phyloP scores from a whole-genome alignment of 495 filamentous ascomycete species.

The Neurospora sp. region DNA sequence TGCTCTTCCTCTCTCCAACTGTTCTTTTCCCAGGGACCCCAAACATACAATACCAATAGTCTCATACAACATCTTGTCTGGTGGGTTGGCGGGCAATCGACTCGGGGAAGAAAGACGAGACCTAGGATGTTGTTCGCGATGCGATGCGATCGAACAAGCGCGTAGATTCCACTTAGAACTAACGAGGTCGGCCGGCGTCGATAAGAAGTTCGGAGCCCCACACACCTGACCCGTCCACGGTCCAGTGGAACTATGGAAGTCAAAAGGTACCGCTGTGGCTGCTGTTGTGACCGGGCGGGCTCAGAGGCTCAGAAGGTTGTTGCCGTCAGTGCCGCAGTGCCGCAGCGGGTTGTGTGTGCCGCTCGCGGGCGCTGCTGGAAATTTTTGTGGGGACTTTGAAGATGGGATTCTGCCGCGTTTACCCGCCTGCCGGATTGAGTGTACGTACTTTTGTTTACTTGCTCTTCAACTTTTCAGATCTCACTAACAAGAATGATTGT shows the following conservation, averaged over 20 bases:
- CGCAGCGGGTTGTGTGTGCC: neutral
- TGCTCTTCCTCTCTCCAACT: no score
- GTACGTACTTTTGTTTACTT: neutral
- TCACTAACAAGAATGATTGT: neutral
- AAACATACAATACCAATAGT: slow-evolving; percentile 79
- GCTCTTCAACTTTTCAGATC: neutral
- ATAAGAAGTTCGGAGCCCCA: neutral
- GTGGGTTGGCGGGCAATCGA: neutral
- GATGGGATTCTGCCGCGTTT: neutral
- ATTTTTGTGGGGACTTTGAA: neutral
- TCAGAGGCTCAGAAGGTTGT: neutral
- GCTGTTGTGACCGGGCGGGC: neutral
- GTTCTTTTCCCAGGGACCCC: no score
- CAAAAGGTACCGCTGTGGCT: neutral
- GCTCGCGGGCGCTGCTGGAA: neutral
- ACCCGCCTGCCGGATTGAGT: neutral
- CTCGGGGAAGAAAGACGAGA: neutral
- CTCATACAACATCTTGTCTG: slow-evolving; percentile 81
- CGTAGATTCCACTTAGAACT: neutral
- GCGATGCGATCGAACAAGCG: neutral
- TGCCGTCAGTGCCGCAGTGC: neutral
- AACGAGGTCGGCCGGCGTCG: neutral
- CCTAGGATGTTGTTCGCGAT: neutral
- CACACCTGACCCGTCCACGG: neutral
- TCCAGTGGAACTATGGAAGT: no score